Percentiles rank a stretch among this genome's conserved stretches.
Conservation (phyloP, 345 rosid species). For the Noccaea caerulescens region DNA sequence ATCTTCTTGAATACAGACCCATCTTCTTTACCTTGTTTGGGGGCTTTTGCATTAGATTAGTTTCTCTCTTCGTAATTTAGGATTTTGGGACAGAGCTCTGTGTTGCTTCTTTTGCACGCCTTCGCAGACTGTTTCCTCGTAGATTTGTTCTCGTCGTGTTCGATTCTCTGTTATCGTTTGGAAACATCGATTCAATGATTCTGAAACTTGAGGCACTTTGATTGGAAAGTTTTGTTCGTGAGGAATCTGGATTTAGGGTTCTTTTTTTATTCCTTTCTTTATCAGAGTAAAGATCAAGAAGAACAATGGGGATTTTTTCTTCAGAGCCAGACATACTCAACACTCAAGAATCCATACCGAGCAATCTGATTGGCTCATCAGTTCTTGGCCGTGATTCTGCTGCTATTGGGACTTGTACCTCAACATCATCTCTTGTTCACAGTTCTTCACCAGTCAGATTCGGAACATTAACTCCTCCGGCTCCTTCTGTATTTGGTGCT, state of each 20-base stretch:
- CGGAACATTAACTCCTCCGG: too few relatives aligned
- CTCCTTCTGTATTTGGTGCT: too few relatives aligned
- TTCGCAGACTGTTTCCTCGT: neutral
- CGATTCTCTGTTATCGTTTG: neutral
- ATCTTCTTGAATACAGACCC: neutral
- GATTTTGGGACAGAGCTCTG: neutral
- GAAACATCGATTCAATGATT: neutral
- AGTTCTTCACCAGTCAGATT: neutral
- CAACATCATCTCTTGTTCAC: neutral
- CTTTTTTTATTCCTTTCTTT: neutral
- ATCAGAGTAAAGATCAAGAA: neutral
- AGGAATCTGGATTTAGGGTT: slow-evolving; percentile 9
- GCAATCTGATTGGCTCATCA: slow-evolving; percentile 4
- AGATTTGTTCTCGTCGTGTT: neutral
- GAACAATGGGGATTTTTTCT: slow-evolving; percentile 17
- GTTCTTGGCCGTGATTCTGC: too few relatives aligned
- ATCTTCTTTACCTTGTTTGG: neutral
- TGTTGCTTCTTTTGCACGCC: neutral
- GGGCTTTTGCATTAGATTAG: neutral
- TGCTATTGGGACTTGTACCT: neutral
- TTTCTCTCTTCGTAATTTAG: neutral
- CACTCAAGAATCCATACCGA: slow-evolving; percentile 9
- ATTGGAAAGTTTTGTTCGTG: neutral
- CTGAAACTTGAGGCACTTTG: too few relatives aligned
- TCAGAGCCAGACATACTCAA: slow-evolving; percentile 13